phyloP scores from a whole-genome alignment of 2,329 filamentous ascomycete species.

The Diplodia sapinea region DNA sequence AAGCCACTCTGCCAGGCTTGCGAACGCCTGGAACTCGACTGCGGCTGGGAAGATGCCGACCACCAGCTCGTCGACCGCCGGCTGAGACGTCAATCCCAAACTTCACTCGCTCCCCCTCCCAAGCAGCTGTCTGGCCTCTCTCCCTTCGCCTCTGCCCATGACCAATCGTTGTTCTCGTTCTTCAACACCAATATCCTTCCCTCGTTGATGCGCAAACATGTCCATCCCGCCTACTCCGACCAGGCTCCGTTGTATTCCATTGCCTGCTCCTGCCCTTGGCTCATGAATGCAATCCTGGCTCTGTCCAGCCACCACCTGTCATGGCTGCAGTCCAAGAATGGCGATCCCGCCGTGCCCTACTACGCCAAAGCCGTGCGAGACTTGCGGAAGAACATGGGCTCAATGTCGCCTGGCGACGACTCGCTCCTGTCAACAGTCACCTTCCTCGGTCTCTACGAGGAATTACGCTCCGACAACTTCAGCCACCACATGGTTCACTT shows the following conservation, averaged over 20 bases:
- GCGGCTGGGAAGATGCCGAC: slow-evolving; percentile 6
- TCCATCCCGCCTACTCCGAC: slow-evolving; percentile 3
- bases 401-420: background rate
- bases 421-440: slow-evolving; percentile 12
- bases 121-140: background rate
- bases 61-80: background rate
- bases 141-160: slow-evolving; percentile 4
- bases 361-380: slow-evolving; percentile 21
- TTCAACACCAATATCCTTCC: slow-evolving; percentile 1
- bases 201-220: slow-evolving; percentile 13
- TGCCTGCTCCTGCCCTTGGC: slow-evolving; percentile 10
- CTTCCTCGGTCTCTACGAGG: slow-evolving; percentile 20
- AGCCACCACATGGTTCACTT: slow-evolving; percentile 14
- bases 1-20: slow-evolving; percentile 12
- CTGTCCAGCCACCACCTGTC: slow-evolving; percentile 3
- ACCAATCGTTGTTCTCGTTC: slow-evolving; percentile 1
- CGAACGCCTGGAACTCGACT: slow-evolving; percentile 13
- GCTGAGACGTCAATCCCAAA: background rate
- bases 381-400: slow-evolving; percentile 15
- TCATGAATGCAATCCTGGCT: slow-evolving; percentile 12
- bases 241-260: slow-evolving; percentile 1
- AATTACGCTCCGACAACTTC: slow-evolving; percentile 18
- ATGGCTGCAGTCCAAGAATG: slow-evolving; percentile 1
- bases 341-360: slow-evolving; percentile 15
- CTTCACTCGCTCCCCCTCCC: background rate